phyloP scores from a whole-genome alignment of 1,284 basidiomycete species.

The Cystobasidium pallidum region DNA sequence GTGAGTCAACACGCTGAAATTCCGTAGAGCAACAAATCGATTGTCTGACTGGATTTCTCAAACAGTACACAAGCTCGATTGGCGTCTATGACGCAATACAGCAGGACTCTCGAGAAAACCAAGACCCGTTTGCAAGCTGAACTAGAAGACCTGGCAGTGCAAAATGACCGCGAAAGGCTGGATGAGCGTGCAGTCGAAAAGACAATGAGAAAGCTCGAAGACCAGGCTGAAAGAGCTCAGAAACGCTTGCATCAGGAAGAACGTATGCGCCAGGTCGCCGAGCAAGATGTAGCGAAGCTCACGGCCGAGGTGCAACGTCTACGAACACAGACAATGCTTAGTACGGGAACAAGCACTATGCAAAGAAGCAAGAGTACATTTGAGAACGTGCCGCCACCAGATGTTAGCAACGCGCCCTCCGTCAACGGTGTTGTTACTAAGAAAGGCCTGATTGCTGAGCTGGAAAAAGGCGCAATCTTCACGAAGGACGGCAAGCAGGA shows the following conservation, averaged over 20 bases:
- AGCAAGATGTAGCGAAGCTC: slow-evolving; percentile 53
- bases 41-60: too few relatives aligned
- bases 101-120: slow-evolving; percentile 79
- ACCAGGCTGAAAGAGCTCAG: slow-evolving; percentile 65
- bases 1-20: slow-evolving; percentile 6
- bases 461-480: slow-evolving; percentile 31
- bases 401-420: slow-evolving; percentile 8
- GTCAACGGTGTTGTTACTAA: slow-evolving; percentile 34
- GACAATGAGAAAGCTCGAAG: slow-evolving; percentile 60
- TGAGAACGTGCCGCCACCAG: slow-evolving; percentile 35
- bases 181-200: slow-evolving; percentile 71
- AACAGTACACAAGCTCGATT: slow-evolving; percentile 69
- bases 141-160: slow-evolving; percentile 78
- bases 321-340: slow-evolving; percentile 21
- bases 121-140: slow-evolving; percentile 76
- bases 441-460: slow-evolving; percentile 29
- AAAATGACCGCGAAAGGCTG: slow-evolving; percentile 73
- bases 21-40: too few relatives aligned
- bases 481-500: slow-evolving; percentile 38
- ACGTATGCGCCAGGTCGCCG: slow-evolving; percentile 66
- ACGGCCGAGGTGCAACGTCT: slow-evolving; percentile 34
- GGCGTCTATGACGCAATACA: slow-evolving; percentile 71
- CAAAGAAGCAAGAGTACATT: slow-evolving; percentile 43
- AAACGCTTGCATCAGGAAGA: slow-evolving; percentile 68
- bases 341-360: slow-evolving; percentile 17